phyloP scores from a whole-genome alignment of 2,329 filamentous ascomycete genomes.

The Sporothrix schenckii region DNA sequence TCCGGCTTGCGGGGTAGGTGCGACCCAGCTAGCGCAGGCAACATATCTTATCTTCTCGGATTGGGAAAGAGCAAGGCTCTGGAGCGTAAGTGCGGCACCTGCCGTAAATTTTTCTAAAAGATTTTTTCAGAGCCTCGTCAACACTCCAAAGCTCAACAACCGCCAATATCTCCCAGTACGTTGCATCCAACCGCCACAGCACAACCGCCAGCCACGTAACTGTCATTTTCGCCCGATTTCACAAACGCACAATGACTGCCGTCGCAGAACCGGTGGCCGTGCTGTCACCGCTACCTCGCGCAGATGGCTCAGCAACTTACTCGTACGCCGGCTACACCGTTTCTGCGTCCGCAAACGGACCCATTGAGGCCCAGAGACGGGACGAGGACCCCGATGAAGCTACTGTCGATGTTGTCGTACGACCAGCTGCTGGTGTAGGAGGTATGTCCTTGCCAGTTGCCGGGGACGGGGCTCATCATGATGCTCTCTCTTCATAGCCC shows the following conservation, averaged over 20 bases:
- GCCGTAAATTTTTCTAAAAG: constrained; percentile 29
- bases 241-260: constrained; percentile 47
- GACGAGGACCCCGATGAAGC: constrained; percentile 94
- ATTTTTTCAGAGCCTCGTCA: constrained; percentile 4
- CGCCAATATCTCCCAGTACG: background rate
- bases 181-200: background rate
- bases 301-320: constrained; percentile 80
- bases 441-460: constrained; percentile 52
- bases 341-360: constrained; percentile 86
- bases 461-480: background rate
- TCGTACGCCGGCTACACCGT: constrained; percentile 76
- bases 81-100: background rate
- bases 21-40: background rate
- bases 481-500: background rate
- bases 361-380: constrained; percentile 82
- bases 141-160: background rate
- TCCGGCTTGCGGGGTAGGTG: constrained; percentile 2
- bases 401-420: constrained; percentile 83
- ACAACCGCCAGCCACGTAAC: background rate
- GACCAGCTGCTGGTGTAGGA: constrained; percentile 82
- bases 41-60: background rate
- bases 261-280: constrained; percentile 55
- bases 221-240: background rate
- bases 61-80: constrained; percentile 12
- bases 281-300: constrained; percentile 65